phyloP scores from a whole-genome alignment of 2,329 filamentous ascomycete species.

The Sphaerostilbella broomeana region DNA sequence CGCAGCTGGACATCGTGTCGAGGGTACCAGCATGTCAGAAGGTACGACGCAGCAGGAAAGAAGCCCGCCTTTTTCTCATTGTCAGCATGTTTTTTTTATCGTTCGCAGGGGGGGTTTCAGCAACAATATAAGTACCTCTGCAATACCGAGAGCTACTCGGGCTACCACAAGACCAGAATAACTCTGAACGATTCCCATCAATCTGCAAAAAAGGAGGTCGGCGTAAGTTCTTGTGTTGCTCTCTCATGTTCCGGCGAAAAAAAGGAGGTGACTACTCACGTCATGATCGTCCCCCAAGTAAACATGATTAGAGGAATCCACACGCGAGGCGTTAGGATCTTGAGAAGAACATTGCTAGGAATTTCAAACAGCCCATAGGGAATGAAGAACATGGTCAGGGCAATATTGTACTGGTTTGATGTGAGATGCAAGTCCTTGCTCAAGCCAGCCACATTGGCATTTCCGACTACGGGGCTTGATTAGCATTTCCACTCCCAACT shows the following conservation, averaged over 20 bases:
- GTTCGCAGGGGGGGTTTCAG: too few species aligned
- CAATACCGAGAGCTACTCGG: conserved; percentile 76
- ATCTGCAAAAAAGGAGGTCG: too few species aligned
- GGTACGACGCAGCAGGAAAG: conserved; percentile 55
- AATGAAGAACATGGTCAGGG: conserved; percentile 21
- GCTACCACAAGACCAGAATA: conserved; percentile 72
- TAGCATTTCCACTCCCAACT: too few species aligned
- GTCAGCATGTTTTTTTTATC: too few species aligned
- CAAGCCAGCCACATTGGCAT: conserved; percentile 20
- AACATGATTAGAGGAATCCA: conserved; percentile 3
- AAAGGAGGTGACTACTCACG: not conserved
- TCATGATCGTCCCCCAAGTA: conserved; percentile 5
- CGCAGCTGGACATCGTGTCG: conserved; percentile 81
- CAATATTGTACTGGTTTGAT: conserved; percentile 17
- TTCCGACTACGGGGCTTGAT: conserved; percentile 10
- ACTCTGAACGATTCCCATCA: conserved; percentile 70
- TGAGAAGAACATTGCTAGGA: conserved; percentile 14
- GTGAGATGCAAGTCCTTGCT: conserved; percentile 17
- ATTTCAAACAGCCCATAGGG: conserved; percentile 16
- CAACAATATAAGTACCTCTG: too few species aligned
- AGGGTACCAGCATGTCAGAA: conserved; percentile 85
- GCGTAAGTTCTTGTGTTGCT: conserved; percentile 64
- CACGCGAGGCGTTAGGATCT: conserved; percentile 3
- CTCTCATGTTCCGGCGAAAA: not conserved
- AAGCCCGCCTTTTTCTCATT: conserved; percentile 61